Evolutionary conservation across 2,329 filamentous ascomycete genomes (phyloP).

Genomic region (Coniochaeta sp.): DNA sequence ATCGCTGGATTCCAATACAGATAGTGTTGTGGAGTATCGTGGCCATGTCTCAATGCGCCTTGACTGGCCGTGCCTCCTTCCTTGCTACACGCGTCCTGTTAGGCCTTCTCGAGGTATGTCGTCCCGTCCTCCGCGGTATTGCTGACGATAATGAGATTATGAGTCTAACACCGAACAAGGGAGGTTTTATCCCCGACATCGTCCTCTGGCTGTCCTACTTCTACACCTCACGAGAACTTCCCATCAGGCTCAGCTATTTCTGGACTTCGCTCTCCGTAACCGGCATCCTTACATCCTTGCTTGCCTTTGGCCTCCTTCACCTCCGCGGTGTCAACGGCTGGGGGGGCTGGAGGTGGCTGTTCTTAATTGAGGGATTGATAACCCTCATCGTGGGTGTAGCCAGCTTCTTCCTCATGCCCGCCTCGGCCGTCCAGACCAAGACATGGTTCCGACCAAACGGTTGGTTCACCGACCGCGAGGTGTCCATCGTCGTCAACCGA

Average conservation of each 20-base stretch:
- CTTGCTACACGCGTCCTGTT: conserved; percentile 15
- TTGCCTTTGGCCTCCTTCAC: conserved; percentile 28
- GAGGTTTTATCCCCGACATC: conserved; percentile 20
- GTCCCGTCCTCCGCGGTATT: no score
- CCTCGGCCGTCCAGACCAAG: conserved; percentile 5
- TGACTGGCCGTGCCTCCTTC: conserved; percentile 12
- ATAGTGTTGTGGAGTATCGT: conserved; percentile 20
- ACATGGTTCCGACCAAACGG: conserved; percentile 6
- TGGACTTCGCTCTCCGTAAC: conserved; percentile 28
- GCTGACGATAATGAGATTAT: neutral
- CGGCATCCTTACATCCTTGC: conserved; percentile 24
- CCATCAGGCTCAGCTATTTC: conserved; percentile 30
- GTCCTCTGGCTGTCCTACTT: conserved; percentile 21
- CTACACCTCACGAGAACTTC: conserved; percentile 24
- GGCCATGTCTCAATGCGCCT: conserved; percentile 14
- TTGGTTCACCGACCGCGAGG: conserved; percentile 30
- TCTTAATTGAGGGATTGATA: conserved; percentile 44
- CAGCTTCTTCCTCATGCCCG: conserved; percentile 7
- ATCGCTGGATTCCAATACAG: conserved; percentile 21
- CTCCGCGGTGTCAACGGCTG: conserved; percentile 28
- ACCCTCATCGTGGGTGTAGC: conserved; percentile 2
- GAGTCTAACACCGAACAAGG: conserved; percentile 11
- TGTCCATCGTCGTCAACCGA: conserved; percentile 52
- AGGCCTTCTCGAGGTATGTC: conserved; percentile 16
- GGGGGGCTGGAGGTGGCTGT: conserved; percentile 39